These are phyloP conservation scores for Verticillium alfalfae DNA, from an alignment of 2,329 filamentous ascomycete genomes.

Conservation along the genomic window DNA sequence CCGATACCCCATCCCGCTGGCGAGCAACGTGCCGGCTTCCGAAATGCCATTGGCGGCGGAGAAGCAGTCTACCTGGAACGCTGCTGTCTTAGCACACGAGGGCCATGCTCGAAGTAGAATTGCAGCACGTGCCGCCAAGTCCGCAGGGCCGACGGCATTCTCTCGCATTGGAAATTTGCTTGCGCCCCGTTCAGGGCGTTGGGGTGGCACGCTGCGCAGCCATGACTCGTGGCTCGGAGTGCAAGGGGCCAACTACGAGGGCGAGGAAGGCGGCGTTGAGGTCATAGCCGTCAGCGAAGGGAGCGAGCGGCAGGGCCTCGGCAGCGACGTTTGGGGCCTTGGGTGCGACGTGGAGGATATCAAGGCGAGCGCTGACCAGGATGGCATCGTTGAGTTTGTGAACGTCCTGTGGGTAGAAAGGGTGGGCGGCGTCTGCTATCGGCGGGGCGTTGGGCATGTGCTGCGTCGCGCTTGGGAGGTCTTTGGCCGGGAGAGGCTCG, in stretches of 20 bases:
- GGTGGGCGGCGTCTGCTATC: conserved; percentile 33
- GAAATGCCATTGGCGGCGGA: conserved; percentile 3
- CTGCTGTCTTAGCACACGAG: conserved; percentile 32
- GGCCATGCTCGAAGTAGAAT: conserved; percentile 34
- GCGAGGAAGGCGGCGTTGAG: conserved; percentile 29
- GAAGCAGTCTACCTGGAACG: conserved; percentile 26
- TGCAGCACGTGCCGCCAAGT: conserved; percentile 19
- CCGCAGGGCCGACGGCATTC: conserved; percentile 19
- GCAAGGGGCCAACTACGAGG: conserved; percentile 39
- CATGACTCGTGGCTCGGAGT: conserved; percentile 40
- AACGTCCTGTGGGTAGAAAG: conserved; percentile 42
- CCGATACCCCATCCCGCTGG: conserved; percentile 35
- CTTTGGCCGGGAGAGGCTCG: conserved; percentile 31
- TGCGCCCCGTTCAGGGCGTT: conserved; percentile 22
- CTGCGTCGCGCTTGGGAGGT: conserved; percentile 33
- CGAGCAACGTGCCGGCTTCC: background rate
- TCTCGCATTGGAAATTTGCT: conserved; percentile 36
- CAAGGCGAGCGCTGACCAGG: conserved; percentile 31
- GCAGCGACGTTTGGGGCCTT: conserved; percentile 8
- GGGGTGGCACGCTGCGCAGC: conserved; percentile 36
- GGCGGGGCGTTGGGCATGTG: conserved; percentile 36
- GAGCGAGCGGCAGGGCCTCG: conserved; percentile 22
- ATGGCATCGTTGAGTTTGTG: conserved; percentile 37
- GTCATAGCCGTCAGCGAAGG: conserved; percentile 35
- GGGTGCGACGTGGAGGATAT: conserved; percentile 26